These are phyloP conservation scores for Hymenoscyphus linearis DNA, from an alignment of 2,329 filamentous ascomycete species.

Conservation along the genomic window DNA sequence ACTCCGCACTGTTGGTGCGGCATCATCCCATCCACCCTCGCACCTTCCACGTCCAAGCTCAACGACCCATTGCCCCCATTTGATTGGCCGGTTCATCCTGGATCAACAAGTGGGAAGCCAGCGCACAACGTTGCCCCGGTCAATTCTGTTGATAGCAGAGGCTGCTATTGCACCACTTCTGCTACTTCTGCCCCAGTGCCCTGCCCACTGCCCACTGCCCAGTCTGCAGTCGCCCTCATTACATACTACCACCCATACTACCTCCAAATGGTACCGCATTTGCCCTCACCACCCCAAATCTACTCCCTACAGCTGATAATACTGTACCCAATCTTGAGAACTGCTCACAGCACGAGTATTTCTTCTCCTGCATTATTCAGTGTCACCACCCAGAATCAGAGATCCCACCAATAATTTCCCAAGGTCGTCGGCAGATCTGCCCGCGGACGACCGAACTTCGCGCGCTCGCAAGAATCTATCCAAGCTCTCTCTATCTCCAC, in stretches of 20 bases:
- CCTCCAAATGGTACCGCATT: too few species aligned
- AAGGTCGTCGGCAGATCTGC: not conserved
- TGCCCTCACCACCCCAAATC: not conserved
- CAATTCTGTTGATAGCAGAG: not conserved
- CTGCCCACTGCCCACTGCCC: too few species aligned
- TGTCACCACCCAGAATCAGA: not conserved
- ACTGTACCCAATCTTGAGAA: too few species aligned
- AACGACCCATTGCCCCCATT: not conserved
- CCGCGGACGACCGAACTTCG: not conserved
- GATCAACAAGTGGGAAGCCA: not conserved
- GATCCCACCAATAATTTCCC: not conserved
- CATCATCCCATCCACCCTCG: not conserved
- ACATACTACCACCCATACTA: not conserved
- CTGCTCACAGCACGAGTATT: not conserved
- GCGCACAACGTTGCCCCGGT: not conserved
- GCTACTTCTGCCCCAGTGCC: too few species aligned
- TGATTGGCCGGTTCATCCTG: not conserved
- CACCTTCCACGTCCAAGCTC: not conserved
- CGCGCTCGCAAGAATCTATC: not conserved
- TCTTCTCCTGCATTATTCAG: not conserved
- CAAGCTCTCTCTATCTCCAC: not conserved
- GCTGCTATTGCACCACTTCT: slow-evolving; percentile 3
- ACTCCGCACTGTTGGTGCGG: not conserved
- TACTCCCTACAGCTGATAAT: too few species aligned
- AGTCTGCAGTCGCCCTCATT: not conserved